Evolutionary conservation across 2,329 filamentous ascomycete genomes (phyloP), one percentile per base, ranked within the genome.

Genomic region (Colletotrichum tamarilloi): DNA sequence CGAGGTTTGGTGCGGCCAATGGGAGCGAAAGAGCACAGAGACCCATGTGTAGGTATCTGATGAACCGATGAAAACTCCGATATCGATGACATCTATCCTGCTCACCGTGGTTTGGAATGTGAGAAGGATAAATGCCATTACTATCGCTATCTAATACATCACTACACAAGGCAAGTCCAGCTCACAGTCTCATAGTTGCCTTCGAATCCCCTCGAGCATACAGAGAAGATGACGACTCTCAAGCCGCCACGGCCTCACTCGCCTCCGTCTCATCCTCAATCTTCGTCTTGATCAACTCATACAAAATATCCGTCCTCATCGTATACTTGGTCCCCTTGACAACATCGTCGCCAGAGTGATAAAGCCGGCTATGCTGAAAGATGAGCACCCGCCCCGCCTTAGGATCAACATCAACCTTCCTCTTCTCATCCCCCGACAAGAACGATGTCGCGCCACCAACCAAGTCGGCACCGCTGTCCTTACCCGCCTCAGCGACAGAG

Each of bases 381-480:
- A 92, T 86, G 46, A 92, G 80, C 2, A 91, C 87, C n/a, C 89
- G 84, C 1, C 90, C 90, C 1, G 85, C 84, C 75, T 87, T 89
- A 16, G 89, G 88, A 73, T 90, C 82, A 1, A 91, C 85, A 74
- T 91, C 87, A 0, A 90, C 53, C 65, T 82, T 84, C 11, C 83
- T 80, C 73, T 82, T 79, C 67, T 81, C 78, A 62, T 88, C 82
- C 0, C 60, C 62, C 0, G 86, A 87, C 22, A 89, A 79, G 75
- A 91, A 91, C 0, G 86, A 82, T 3, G 90, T 91, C 1, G 89
- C 87, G 14, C 90, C 90, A 5, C 89, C 89, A 2, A 85, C 78
- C 9, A 89, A 81, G 30, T 83, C 81, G 3, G 79, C 76, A 0
- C 19, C 42, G 8, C 69, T 73, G 58, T 73, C 72, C 4, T 78